Percentiles rank a stretch among this genome's conserved stretches.
Evolutionary conservation across 768 basidiomycete genomes (phyloP).

Genomic region (Podaxis mareebaensis): DNA sequence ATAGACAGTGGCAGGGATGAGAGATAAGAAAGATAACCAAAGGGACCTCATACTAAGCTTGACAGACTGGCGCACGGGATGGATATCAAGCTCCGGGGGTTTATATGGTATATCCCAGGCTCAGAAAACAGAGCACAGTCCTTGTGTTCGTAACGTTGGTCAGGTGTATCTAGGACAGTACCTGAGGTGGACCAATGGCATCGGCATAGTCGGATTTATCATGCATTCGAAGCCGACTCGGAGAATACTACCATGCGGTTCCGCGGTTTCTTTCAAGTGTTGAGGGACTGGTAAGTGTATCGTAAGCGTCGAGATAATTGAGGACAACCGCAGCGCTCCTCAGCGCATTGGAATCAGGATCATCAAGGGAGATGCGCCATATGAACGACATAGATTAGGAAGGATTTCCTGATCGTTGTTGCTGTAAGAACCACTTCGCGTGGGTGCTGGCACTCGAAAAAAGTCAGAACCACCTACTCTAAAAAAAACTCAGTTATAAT

Average conservation of each 20-base stretch:
- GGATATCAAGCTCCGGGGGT: not conserved
- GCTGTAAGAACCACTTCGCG: not conserved
- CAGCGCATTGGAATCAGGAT: not conserved
- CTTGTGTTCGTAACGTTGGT: not conserved
- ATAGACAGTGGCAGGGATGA: not conserved
- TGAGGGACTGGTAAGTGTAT: not conserved
- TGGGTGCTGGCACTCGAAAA: not conserved
- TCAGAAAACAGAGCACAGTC: not conserved
- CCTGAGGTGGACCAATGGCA: not conserved
- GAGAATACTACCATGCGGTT: not conserved
- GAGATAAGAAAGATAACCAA: slow-evolving; percentile 3
- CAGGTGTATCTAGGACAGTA: not conserved
- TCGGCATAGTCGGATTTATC: not conserved
- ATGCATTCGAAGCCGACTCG: not conserved
- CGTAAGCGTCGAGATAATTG: not conserved
- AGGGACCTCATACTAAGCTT: not conserved
- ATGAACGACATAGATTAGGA: not conserved
- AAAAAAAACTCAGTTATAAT: not conserved
- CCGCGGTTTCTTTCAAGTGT: not conserved
- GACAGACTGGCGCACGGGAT: not conserved
- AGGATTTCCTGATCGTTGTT: not conserved
- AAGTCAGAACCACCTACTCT: not conserved
- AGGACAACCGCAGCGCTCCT: not conserved
- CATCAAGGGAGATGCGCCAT: not conserved
- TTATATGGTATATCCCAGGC: not conserved